Evolutionary conservation across 176 grass and related monocot species (phyloP), one percentile per base, ranked within the genome.

Genomic region (Aegilops umbellulata): DNA sequence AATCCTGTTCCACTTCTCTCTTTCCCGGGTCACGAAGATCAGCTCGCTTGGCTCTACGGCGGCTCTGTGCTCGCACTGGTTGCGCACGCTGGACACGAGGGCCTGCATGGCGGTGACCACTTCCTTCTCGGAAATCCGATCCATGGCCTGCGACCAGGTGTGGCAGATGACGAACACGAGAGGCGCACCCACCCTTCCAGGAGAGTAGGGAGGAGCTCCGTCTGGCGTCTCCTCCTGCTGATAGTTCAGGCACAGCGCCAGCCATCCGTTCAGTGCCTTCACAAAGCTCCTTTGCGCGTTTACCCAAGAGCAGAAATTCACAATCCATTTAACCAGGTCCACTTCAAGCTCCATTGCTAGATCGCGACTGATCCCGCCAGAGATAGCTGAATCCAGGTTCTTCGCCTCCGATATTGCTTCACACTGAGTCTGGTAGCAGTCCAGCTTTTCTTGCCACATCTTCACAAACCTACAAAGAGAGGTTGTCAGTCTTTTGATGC

Each of bases 201-300:
- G 94, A 35, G 96, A 98, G 85, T 73, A 93, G 8, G 95, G 88
- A 69, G 86, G 82, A 55, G 83, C 70, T 60, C 94, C 90, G 74
- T 96, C 90, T 0, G 64, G 79, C 12, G 85, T 94, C 78, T 82
- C 90, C 72, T 91, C 92, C 24, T 75, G 53, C 42, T 91, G 84
- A 13, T 87, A 88, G 77, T 92, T 89, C 11, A 99, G 90, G 86
- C 94, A 94, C n/a, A 97, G 87, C 17, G 83, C 80, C 7, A 97
- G 90, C 97, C 97, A 99, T 55, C 97, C 94, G 80, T 97, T 99
- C 69, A 99, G 49, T 2, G 94, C 90, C 70, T 94, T 99, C 2
- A 89, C 68, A 6, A 84, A 99, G 78, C 92, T 94, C 76, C 88
- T 99, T 87, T 99, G 94, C 5, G 78, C 84, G 74, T 90, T 99